Evolutionary conservation across 2,329 filamentous ascomycete species (phyloP), one percentile per base, ranked within the genome.

Genomic region (Hypoxylon sp.): DNA sequence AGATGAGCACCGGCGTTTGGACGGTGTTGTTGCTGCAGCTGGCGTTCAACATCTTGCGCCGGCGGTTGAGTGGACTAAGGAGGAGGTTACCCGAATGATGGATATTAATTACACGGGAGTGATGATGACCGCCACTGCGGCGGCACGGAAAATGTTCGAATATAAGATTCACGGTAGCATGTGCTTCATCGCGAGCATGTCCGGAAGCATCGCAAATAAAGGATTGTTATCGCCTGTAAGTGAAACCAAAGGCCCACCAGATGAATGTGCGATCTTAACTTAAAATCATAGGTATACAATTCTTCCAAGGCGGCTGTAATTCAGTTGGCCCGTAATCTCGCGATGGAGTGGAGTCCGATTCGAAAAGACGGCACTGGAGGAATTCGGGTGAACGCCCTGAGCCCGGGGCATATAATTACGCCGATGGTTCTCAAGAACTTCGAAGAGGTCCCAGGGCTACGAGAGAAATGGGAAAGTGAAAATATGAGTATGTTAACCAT

Each of bases 341-440:
- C 89, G 1, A 83, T 86, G 60, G 89, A 91, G 78, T 92, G 87
- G 88, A 88, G 87, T 37, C 80, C 83, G 17, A 74, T 79, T 24
- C 68, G 68, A 4, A 61, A 77, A 51, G 78, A 81, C 33, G 80
- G 79, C 13, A 77, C 73, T 0, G 82, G 90, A 66, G 87, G 87
- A 3, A 91, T 92, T 67, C 83, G 90, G 0, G 87, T 92, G 60
- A 92, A 92, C 78, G 91, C 88, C 29, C 85, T 92, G 62, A 90
- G 87, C 48, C 90, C 91, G 0, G 90, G 91, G 0, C 90, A 91
- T 71, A 91, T 92, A 65, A 80, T 90, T 5, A 91, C 89, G 1
- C 87, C 89, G 1, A 94, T 94, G 92, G 91, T 93, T 0, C 85
- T 90, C 75, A 86, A 88, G 73, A 84, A 93, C 51, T 92, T 94